Percentiles rank a stretch among this genome's conserved stretches.
These are phyloP conservation scores for Ogataea kodamae DNA, from an alignment of 805 yeast species.

Conservation along the genomic window DNA sequence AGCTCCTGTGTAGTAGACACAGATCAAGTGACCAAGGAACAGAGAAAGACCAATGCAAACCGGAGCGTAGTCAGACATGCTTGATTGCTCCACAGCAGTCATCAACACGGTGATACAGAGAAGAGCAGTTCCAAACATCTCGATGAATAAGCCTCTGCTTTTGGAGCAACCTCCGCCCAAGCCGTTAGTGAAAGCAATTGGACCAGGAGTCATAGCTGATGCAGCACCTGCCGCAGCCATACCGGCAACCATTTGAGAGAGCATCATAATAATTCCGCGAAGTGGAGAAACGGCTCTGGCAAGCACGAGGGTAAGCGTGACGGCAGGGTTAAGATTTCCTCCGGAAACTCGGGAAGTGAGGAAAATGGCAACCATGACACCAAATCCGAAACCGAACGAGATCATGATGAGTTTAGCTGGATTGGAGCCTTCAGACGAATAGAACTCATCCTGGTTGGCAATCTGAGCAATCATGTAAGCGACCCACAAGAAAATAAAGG, in stretches of 20 bases:
- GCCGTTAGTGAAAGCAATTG: slow-evolving; percentile 63
- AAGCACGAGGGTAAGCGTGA: slow-evolving; percentile 66
- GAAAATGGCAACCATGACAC: slow-evolving; percentile 71
- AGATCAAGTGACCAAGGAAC: slow-evolving; percentile 76
- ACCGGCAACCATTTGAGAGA: slow-evolving; percentile 77
- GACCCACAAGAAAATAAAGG: slow-evolving; percentile 77
- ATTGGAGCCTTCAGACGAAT: slow-evolving; percentile 34
- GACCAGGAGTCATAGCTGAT: slow-evolving; percentile 80
- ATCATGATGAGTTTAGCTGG: slow-evolving; percentile 76
- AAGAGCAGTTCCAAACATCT: slow-evolving; percentile 73
- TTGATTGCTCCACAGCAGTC: slow-evolving; percentile 79
- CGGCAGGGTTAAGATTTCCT: slow-evolving; percentile 89
- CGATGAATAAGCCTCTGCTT: slow-evolving; percentile 74
- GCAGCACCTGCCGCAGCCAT: slow-evolving; percentile 93
- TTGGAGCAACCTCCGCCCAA: slow-evolving; percentile 70
- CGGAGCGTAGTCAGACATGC: slow-evolving; percentile 76
- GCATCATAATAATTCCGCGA: slow-evolving; percentile 61
- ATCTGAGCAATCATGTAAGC: slow-evolving; percentile 81
- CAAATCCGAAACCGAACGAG: slow-evolving; percentile 81
- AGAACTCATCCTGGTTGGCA: slow-evolving; percentile 49
- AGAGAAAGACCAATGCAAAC: slow-evolving; percentile 78
- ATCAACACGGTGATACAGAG: slow-evolving; percentile 74
- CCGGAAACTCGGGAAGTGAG: slow-evolving; percentile 75
- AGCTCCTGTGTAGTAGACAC: slow-evolving; percentile 84
- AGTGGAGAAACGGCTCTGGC: slow-evolving; percentile 72